These are phyloP conservation scores for Bauhinia variegata DNA, from an alignment of 306 rosid species.

Conservation along the genomic window DNA sequence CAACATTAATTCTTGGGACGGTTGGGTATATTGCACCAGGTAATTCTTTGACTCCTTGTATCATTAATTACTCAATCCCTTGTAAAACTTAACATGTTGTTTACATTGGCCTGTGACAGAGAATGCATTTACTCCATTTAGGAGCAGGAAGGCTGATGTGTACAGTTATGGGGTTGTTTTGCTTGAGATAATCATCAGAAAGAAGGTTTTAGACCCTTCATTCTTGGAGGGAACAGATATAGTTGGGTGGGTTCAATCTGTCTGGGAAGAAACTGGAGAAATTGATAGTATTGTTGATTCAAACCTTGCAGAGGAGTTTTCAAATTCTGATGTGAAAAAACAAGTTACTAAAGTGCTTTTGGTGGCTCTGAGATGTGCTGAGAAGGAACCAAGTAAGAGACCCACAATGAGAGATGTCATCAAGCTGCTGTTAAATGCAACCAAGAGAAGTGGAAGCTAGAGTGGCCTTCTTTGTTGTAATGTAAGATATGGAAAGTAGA, in stretches of 20 bases:
- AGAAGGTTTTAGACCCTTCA: constrained; percentile 49
- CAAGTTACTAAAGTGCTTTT: constrained; percentile 43
- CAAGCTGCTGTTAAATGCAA: constrained; percentile 37
- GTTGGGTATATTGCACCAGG: constrained; percentile 68
- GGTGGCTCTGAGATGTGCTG: constrained; percentile 53
- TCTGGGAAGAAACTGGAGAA: constrained; percentile 41
- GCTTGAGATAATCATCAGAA: constrained; percentile 60
- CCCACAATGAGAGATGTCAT: constrained; percentile 56
- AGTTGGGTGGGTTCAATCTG: constrained; percentile 45
- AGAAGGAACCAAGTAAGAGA: constrained; percentile 46
- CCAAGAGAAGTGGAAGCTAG: neutral
- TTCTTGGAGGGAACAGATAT: constrained; percentile 45
- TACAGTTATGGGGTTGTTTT: constrained; percentile 65
- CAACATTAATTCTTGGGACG: constrained; percentile 53
- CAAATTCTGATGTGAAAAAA: constrained; percentile 37
- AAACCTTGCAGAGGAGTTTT: constrained; percentile 43
- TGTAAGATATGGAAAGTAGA: no score
- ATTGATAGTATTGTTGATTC: constrained; percentile 49
- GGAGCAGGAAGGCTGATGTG: constrained; percentile 52
- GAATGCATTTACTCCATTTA: constrained; percentile 46
- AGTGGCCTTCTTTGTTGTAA: neutral
- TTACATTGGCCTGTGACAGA: constrained; percentile 39
- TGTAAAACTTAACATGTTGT: neutral
- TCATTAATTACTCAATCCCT: neutral
- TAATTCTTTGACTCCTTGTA: constrained; percentile 1